Evolutionary conservation across 805 yeast genomes (phyloP).

Genomic region (Candida maris): DNA sequence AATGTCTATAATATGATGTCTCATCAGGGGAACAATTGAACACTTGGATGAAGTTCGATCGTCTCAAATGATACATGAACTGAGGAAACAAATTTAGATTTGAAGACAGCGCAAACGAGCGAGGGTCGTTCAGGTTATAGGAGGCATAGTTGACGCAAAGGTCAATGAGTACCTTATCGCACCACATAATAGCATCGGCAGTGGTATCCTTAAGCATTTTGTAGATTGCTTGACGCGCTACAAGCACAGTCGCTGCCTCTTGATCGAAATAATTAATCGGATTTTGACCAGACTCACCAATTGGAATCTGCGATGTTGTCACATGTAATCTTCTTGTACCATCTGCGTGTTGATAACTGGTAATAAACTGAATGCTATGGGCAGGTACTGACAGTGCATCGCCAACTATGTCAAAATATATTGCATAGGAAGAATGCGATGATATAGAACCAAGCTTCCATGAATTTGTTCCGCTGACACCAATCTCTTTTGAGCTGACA

Average conservation of each 20-base stretch:
- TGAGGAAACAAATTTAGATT: slow-evolving; percentile 58
- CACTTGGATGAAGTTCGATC: slow-evolving; percentile 62
- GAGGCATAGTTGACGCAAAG: slow-evolving; percentile 45
- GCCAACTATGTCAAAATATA: slow-evolving; percentile 49
- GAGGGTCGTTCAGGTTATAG: slow-evolving; percentile 44
- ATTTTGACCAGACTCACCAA: slow-evolving; percentile 36
- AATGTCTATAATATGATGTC: slow-evolving; percentile 60
- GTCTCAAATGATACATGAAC: slow-evolving; percentile 61
- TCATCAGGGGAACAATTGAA: slow-evolving; percentile 74
- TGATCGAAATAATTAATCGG: slow-evolving; percentile 57
- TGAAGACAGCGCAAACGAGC: slow-evolving; percentile 47
- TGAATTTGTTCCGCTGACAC: slow-evolving; percentile 50
- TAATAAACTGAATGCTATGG: slow-evolving; percentile 48
- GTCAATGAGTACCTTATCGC: slow-evolving; percentile 46
- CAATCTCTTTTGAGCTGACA: slow-evolving; percentile 38
- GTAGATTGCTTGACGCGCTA: slow-evolving; percentile 52
- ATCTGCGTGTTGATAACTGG: slow-evolving; percentile 59
- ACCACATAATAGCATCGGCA: slow-evolving; percentile 44
- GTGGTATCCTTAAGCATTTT: slow-evolving; percentile 37
- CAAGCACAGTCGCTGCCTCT: slow-evolving; percentile 61
- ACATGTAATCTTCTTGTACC: slow-evolving; percentile 58
- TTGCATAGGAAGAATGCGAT: slow-evolving; percentile 56
- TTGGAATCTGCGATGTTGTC: slow-evolving; percentile 50
- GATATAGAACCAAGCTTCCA: slow-evolving; percentile 58
- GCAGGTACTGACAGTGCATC: slow-evolving; percentile 24